Evolutionary conservation across 768 basidiomycete genomes (phyloP).

Genomic region (Tricholoma bakamatsutake): DNA sequence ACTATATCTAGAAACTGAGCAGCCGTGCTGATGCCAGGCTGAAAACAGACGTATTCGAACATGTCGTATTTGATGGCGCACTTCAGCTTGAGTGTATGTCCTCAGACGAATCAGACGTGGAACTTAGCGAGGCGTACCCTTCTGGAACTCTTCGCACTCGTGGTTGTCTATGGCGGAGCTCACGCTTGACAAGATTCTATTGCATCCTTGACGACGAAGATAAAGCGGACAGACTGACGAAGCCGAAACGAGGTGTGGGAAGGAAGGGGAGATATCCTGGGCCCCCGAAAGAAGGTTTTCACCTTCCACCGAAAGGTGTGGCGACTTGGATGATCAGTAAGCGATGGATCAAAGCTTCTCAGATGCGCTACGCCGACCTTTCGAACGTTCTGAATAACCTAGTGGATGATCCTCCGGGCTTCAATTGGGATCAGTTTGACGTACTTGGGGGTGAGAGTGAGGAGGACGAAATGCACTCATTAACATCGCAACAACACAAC

Average conservation of each 20-base stretch:
- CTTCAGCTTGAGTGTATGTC: slow-evolving; percentile 76
- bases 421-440: slow-evolving; percentile 44
- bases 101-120: slow-evolving; percentile 67
- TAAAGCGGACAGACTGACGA: slow-evolving; percentile 33
- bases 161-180: slow-evolving; percentile 64
- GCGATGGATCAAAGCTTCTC: slow-evolving; percentile 47
- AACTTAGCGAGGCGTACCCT: slow-evolving; percentile 28
- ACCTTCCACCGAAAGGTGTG: slow-evolving; percentile 58
- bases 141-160: slow-evolving; percentile 44
- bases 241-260: slow-evolving; percentile 54
- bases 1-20: slow-evolving; percentile 51
- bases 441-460: slow-evolving; percentile 56
- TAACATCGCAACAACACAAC: slow-evolving; percentile 6
- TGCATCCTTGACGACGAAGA: slow-evolving; percentile 56
- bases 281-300: slow-evolving; percentile 47
- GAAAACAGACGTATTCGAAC: slow-evolving; percentile 46
- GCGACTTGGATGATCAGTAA: slow-evolving; percentile 75
- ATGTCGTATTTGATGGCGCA: slow-evolving; percentile 64
- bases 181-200: slow-evolving; percentile 55
- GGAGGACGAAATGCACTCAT: slow-evolving; percentile 19
- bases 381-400: slow-evolving; percentile 34
- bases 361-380: slow-evolving; percentile 42
- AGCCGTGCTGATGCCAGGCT: slow-evolving; percentile 58
- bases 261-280: slow-evolving; percentile 51
- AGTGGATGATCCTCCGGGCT: slow-evolving; percentile 40